Evolutionary conservation across 179 eudicot genomes (phyloP).

Genomic region (Drosera spatulata): DNA sequence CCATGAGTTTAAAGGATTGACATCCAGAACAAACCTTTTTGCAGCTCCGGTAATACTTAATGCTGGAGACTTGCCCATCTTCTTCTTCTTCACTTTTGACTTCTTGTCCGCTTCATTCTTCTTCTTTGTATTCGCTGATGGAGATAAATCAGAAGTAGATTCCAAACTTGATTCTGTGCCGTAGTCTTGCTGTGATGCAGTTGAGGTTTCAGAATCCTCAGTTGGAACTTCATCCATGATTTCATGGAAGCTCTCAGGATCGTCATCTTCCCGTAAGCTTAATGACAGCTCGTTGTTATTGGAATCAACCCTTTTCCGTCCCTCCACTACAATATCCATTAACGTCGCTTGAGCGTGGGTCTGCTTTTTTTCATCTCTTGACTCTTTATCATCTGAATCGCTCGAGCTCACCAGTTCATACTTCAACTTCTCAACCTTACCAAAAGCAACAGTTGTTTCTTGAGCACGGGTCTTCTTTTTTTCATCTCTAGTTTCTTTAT

Average conservation of each 20-base stretch:
- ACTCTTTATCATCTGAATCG: conserved; percentile 15
- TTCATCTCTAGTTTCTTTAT: conserved; percentile 7
- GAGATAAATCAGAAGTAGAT: conserved; percentile 9
- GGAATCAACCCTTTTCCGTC: conserved; percentile 12
- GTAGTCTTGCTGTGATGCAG: conserved; percentile 6
- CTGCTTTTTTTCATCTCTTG: conserved; percentile 4
- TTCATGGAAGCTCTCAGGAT: conserved; percentile 11
- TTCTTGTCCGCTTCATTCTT: conserved; percentile 20
- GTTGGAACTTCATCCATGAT: conserved; percentile 9
- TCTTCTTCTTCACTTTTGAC: conserved; percentile 13
- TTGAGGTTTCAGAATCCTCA: conserved; percentile 8
- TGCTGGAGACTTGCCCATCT: conserved; percentile 20
- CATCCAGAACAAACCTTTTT: conserved; percentile 26
- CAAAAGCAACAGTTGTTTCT: conserved; percentile 4
- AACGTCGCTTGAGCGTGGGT: conserved; percentile 10
- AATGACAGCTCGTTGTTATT: conserved; percentile 7
- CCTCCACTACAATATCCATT: not conserved
- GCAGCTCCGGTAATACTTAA: conserved; percentile 51
- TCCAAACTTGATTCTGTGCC: conserved; percentile 10
- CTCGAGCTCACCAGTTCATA: conserved; percentile 47
- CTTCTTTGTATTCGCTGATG: conserved; percentile 18
- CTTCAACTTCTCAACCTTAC: conserved; percentile 53
- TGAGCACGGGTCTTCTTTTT: conserved; percentile 10
- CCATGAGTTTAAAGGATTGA: not conserved
- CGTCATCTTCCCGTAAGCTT: conserved; percentile 16